These are phyloP conservation scores for Pterocarpus santalinus DNA, from an alignment of 306 rosid genomes.

Conservation along the genomic window DNA sequence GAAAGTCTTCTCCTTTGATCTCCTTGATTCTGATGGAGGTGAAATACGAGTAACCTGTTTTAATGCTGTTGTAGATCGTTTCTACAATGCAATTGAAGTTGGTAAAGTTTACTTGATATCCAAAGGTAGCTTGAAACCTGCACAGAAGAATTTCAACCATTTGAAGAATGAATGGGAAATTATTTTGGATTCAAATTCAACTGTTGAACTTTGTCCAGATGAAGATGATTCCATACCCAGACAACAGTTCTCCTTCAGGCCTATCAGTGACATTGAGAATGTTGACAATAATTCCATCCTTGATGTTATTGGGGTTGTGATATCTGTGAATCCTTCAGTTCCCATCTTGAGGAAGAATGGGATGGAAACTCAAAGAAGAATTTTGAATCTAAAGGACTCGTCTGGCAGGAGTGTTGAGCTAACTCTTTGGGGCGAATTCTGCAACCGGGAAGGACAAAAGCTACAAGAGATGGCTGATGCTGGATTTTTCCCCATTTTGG, in stretches of 20 bases:
- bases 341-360: slow-evolving; percentile 97
- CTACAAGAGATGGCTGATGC: slow-evolving; percentile 77
- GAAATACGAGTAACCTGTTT: slow-evolving; percentile 95
- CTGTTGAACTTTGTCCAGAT: slow-evolving; percentile 82
- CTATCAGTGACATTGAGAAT: slow-evolving; percentile 84
- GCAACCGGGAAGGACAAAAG: slow-evolving; percentile 93
- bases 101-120: slow-evolving; percentile 94
- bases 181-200: slow-evolving; percentile 79
- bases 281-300: slow-evolving; percentile 79
- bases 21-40: slow-evolving; percentile 97
- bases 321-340: slow-evolving; percentile 82
- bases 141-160: slow-evolving; percentile 92
- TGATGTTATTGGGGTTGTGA: slow-evolving; percentile 87
- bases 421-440: slow-evolving; percentile 96
- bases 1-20: slow-evolving; percentile 94
- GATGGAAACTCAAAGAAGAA: slow-evolving; percentile 94
- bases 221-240: slow-evolving; percentile 94
- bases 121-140: slow-evolving; percentile 93
- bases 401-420: slow-evolving; percentile 87
- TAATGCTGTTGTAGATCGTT: slow-evolving; percentile 95
- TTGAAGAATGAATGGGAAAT: slow-evolving; percentile 98
- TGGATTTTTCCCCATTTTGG: slow-evolving; percentile 78
- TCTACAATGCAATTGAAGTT: slow-evolving; percentile 79
- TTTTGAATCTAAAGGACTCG: slow-evolving; percentile 80
- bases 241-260: slow-evolving; percentile 86